These are phyloP conservation scores for Proliferodiscus dingleyae DNA, from an alignment of 2,329 filamentous ascomycete genomes.

Conservation along the genomic window DNA sequence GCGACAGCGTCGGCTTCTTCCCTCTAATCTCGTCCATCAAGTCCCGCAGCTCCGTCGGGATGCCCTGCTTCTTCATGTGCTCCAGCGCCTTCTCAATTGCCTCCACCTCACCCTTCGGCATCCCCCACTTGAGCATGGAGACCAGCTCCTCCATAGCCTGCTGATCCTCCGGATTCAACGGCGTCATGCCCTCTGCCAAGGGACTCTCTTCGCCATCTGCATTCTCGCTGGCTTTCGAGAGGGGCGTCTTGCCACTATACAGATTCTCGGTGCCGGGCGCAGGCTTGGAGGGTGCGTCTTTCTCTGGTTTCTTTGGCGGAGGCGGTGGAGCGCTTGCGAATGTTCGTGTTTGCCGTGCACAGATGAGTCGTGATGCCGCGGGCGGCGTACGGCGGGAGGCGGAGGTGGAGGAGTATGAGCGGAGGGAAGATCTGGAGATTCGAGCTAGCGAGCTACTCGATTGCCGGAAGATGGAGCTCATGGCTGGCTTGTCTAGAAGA, in stretches of 20 bases:
- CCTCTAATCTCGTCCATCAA: slow-evolving; percentile 29
- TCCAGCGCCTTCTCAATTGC: slow-evolving; percentile 56
- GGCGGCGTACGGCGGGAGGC: slow-evolving; percentile 44
- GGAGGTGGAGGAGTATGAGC: no score
- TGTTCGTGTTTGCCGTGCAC: slow-evolving; percentile 21
- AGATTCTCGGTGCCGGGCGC: slow-evolving; percentile 41
- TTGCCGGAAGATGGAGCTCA: slow-evolving; percentile 64
- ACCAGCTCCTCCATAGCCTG: slow-evolving; percentile 25
- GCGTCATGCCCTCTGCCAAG: slow-evolving; percentile 18
- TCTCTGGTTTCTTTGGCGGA: slow-evolving; percentile 6
- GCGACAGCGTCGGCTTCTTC: slow-evolving; percentile 24
- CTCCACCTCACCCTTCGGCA: slow-evolving; percentile 58
- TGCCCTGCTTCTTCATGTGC: slow-evolving; percentile 61
- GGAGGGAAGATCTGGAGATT: slow-evolving; percentile 53
- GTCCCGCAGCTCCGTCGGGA: slow-evolving; percentile 53
- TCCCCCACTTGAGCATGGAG: slow-evolving; percentile 45
- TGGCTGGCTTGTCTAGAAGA: slow-evolving; percentile 45
- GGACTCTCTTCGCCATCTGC: no score
- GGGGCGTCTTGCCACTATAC: slow-evolving; percentile 38
- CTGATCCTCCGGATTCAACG: slow-evolving; percentile 23
- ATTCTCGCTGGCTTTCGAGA: slow-evolving; percentile 26
- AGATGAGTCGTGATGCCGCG: slow-evolving; percentile 29
- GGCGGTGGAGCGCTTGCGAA: slow-evolving; percentile 20
- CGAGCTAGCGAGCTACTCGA: slow-evolving; percentile 62
- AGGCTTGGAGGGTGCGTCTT: slow-evolving; percentile 22